phyloP scores from a whole-genome alignment of 345 rosid species.

The Carallia pectinifolia region DNA sequence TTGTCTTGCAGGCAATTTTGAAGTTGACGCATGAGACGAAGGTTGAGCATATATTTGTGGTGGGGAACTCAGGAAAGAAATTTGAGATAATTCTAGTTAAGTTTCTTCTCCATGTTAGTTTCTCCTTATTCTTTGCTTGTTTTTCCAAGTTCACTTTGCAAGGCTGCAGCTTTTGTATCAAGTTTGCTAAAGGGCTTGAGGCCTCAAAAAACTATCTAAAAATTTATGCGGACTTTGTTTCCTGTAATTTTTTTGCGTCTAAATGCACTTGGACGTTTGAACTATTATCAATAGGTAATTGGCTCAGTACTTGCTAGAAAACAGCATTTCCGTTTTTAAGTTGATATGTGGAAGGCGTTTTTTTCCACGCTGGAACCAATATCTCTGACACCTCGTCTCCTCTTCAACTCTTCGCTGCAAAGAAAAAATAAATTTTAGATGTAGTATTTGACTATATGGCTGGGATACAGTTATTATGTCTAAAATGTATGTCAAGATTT shows the following conservation, averaged over 20 bases:
- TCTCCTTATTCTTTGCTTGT: not conserved
- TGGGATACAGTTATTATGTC: no score
- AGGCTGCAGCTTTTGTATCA: not conserved
- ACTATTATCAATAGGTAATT: no score
- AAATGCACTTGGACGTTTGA: not conserved
- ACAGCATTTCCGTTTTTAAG: not conserved
- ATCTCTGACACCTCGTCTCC: not conserved
- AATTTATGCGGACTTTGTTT: no score
- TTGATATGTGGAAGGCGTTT: not conserved
- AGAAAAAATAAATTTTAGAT: no score
- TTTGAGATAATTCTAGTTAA: slow-evolving; percentile 81
- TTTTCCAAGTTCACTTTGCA: not conserved
- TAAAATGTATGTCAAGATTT: no score
- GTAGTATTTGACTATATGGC: no score
- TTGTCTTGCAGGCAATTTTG: slow-evolving; percentile 72
- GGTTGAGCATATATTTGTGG: slow-evolving; percentile 83
- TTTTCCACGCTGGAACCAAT: not conserved
- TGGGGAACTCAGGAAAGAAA: slow-evolving; percentile 65
- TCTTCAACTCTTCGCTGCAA: no score
- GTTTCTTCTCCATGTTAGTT: slow-evolving; percentile 23
- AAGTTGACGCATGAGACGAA: slow-evolving; percentile 82
- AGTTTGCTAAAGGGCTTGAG: no score
- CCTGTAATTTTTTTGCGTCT: not conserved
- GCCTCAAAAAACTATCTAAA: no score
- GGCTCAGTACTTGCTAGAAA: not conserved